Evolutionary conservation across 352 stramenopile species (phyloP), one percentile per base, ranked within the genome.

Genomic region (Phytophthora sp.): DNA sequence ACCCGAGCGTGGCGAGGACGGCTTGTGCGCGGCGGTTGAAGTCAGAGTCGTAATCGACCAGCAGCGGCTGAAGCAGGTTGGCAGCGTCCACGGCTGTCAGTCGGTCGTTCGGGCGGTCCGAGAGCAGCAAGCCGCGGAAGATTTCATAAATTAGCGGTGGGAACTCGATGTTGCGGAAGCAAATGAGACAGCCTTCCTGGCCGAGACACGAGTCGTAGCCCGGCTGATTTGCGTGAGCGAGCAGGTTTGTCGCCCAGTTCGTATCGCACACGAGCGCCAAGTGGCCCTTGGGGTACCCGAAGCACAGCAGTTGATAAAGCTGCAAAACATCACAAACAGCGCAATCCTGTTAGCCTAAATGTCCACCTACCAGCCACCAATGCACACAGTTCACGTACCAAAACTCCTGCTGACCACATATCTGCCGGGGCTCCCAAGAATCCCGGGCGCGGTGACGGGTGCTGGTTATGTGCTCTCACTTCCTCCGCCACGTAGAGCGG

Each of bases 291-390:
- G 84, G 84, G 51, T 93, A 93, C 31, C 84, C 84, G 52, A 93
- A 91, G 58, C 84, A 93, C 18, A 93, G 61, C 31, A 93, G 65
- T 37, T 93, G 84, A 48, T 93, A 93, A n/a, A 93, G 69, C 82
- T 91, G 57, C 50, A 60, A 37, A 5, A 31, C 11, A 52, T 23
- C 30, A 57, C n/a, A 69, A 18, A 62, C 1, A 69, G 28, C 62
- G 44, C 4, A 50, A 54, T 15, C n/a, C 5, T n/a, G 8, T 34
- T 15, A 43, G 35, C 15, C 18, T n/a, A n/a, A n/a, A n/a, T n/a
- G n/a, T n/a, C n/a, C n/a, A n/a, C n/a, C n/a, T n/a, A n/a, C n/a
- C n/a, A n/a, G n/a, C 30, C 30, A 32, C 34, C 12, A 43, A 52
- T 28, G 4, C 18, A 37, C 5, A 52, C 15, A n/a, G 24, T 41